Evolutionary conservation across 2,329 filamentous ascomycete species (phyloP).

Genomic region (Tolypocladium sp.): DNA sequence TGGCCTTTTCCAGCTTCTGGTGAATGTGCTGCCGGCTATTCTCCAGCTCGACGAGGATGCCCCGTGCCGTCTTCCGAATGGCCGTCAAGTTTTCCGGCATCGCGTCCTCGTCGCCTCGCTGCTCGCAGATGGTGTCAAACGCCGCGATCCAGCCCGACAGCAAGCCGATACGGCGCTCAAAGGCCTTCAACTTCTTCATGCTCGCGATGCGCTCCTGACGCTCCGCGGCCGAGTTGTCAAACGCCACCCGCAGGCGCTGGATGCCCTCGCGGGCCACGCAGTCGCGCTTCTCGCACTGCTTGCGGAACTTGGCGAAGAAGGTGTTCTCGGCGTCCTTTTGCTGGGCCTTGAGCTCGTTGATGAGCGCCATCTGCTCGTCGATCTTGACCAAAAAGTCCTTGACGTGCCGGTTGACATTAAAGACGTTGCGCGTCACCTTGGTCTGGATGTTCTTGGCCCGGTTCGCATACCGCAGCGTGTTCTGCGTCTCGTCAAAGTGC

Average conservation of each 20-base stretch:
- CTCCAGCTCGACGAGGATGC: conserved; percentile 82
- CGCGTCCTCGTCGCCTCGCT: conserved; percentile 41
- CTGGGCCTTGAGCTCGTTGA: conserved; percentile 89
- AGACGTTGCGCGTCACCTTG: conserved; percentile 97
- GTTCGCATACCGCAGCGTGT: conserved; percentile 94
- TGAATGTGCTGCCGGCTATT: conserved; percentile 85
- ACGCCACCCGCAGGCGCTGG: conserved; percentile 69
- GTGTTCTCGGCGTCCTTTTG: conserved; percentile 79
- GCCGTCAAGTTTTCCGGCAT: conserved; percentile 61
- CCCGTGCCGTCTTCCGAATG: conserved; percentile 81
- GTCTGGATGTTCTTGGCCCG: conserved; percentile 99
- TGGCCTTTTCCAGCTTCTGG: conserved; percentile 67
- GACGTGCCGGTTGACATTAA: conserved; percentile 97
- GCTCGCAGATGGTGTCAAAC: conserved; percentile 75
- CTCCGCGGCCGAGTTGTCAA: conserved; percentile 69
- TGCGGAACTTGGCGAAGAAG: conserved; percentile 82
- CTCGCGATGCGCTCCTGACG: conserved; percentile 68
- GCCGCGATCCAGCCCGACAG: conserved; percentile 90
- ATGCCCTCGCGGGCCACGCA: conserved; percentile 68
- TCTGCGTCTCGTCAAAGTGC: conserved; percentile 97
- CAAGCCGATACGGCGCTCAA: conserved; percentile 76
- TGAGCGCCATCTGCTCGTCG: conserved; percentile 94
- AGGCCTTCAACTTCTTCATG: conserved; percentile 73
- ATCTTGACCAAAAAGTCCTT: conserved; percentile 99
- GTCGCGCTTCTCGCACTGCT: conserved; percentile 80